Percentiles rank a stretch among this genome's conserved stretches.
These are phyloP conservation scores for Blastomyces gilchristii DNA, from an alignment of 2,329 filamentous ascomycete species.

Conservation along the genomic window DNA sequence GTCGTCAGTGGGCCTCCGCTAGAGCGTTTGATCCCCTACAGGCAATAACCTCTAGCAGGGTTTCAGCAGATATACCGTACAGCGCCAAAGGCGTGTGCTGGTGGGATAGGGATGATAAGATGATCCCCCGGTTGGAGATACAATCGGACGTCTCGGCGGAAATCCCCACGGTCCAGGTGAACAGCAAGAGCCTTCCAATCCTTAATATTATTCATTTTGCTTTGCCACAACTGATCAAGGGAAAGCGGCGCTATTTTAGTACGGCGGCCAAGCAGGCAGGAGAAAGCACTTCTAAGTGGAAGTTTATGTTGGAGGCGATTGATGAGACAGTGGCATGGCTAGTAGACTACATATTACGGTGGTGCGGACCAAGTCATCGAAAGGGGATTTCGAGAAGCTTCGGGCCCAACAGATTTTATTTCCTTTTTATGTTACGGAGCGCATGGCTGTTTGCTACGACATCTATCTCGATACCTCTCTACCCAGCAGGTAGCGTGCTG, in stretches of 20 bases:
- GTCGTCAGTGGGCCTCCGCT: background rate
- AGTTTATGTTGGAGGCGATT: background rate
- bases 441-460: background rate
- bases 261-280: too few species aligned
- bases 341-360: background rate
- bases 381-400: background rate
- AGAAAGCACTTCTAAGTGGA: background rate
- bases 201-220: background rate
- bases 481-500: background rate
- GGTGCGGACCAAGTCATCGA: background rate
- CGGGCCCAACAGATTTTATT: background rate
- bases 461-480: background rate
- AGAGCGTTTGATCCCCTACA: background rate
- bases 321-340: background rate
- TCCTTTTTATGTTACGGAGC: background rate
- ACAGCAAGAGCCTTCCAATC: background rate
- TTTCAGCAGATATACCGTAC: background rate
- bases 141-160: background rate
- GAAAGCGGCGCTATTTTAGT: background rate
- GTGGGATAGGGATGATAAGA: background rate
- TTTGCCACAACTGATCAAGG: background rate
- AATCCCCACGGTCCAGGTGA: background rate
- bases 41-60: background rate
- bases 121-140: background rate
- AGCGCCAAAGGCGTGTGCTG: background rate